phyloP scores from a whole-genome alignment of 345 rosid species.

The Mercurialis annua region DNA sequence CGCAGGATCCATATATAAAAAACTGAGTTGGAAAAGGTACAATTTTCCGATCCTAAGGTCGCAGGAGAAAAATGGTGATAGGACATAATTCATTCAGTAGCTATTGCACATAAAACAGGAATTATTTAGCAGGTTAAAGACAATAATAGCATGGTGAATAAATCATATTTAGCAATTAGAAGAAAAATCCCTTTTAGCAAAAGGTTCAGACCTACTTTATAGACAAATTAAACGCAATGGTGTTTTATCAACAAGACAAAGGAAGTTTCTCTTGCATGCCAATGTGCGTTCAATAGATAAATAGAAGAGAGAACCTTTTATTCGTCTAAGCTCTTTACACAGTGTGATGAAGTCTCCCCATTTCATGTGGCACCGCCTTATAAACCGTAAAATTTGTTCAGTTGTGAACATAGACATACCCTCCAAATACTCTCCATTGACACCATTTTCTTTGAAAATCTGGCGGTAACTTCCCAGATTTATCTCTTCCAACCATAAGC shows the following conservation, averaged over 20 bases:
- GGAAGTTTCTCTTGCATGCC: background rate
- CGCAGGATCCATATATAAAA: no score
- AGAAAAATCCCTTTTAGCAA: background rate
- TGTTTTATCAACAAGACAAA: no score
- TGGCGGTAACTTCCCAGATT: slow-evolving; percentile 85
- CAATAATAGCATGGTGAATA: background rate
- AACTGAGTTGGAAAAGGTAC: background rate
- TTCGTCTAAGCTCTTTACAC: slow-evolving; percentile 93
- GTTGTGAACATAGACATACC: slow-evolving; percentile 99
- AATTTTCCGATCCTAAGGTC: background rate
- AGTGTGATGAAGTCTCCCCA: slow-evolving; percentile 99
- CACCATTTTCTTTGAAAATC: slow-evolving; percentile 85
- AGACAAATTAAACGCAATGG: background rate
- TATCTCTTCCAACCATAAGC: slow-evolving; percentile 92
- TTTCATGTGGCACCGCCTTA: slow-evolving; percentile 98
- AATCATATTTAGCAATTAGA: background rate
- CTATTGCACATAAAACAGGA: background rate
- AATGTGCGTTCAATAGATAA: background rate
- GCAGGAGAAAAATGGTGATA: background rate
- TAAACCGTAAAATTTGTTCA: slow-evolving; percentile 94
- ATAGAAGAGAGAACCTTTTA: slow-evolving; percentile 57
- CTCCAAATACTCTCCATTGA: slow-evolving; percentile 92
- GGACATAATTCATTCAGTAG: background rate
- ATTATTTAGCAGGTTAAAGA: background rate
- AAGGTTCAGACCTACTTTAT: background rate